These are phyloP conservation scores for Emiliania huxleyi DNA, from an alignment of 78 protist genomes.

Conservation along the genomic window DNA sequence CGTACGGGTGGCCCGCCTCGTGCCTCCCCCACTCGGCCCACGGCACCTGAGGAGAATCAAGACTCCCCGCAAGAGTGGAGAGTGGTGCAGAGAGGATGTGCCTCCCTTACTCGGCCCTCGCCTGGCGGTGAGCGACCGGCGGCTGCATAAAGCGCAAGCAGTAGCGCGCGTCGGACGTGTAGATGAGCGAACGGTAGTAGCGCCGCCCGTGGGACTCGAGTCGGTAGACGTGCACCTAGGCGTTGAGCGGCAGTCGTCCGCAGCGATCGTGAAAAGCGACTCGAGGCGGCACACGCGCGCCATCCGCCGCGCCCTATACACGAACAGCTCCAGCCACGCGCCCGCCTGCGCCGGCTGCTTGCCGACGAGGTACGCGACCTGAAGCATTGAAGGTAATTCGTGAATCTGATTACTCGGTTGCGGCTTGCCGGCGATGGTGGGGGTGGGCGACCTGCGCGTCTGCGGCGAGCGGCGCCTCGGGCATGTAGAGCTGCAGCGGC, in stretches of 20 bases:
- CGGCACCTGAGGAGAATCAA: background rate
- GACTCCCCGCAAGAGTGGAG: no score
- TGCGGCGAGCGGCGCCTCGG: background rate
- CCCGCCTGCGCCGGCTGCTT: background rate
- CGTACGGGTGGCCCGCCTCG: slow-evolving; percentile 30
- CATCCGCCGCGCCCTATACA: background rate
- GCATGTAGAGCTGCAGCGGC: slow-evolving; percentile 22
- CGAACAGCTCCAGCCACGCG: background rate
- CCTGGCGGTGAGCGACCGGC: background rate
- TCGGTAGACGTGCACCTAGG: background rate
- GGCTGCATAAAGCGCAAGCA: slow-evolving; percentile 19
- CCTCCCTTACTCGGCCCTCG: no score
- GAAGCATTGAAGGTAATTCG: no score
- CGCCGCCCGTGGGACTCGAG: slow-evolving; percentile 53
- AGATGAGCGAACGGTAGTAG: slow-evolving; percentile 44
- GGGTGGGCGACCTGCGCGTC: slow-evolving; percentile 31
- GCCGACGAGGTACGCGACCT: background rate
- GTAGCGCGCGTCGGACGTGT: slow-evolving; percentile 38
- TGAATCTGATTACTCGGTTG: no score
- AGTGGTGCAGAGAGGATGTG: no score
- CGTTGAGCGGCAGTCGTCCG: no score
- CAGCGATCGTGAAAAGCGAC: no score
- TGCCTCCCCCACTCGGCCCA: background rate
- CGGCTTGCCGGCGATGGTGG: no score
- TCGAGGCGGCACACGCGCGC: background rate